A percentile compares a stretch with the other conserved stretches of the same genome.
These are phyloP conservation scores for Bipolaris oryzae DNA, from an alignment of 2,329 filamentous ascomycete genomes.

Conservation along the genomic window DNA sequence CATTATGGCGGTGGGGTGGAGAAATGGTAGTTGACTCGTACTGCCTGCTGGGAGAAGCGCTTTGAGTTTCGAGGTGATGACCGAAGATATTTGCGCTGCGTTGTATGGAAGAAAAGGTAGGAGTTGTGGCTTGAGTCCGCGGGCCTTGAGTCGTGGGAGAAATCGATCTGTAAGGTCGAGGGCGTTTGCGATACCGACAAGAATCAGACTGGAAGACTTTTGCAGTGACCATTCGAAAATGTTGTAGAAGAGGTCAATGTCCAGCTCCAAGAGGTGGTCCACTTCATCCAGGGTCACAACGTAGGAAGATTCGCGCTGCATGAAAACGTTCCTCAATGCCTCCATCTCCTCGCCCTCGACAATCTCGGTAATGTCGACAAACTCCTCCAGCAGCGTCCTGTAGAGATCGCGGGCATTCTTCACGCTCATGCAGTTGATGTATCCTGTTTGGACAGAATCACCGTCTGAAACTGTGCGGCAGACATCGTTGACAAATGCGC, in stretches of 20 bases:
- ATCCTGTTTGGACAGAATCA: conserved; percentile 67
- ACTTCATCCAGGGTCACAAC: conserved; percentile 94
- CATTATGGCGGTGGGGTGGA: conserved; percentile 92
- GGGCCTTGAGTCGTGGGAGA: conserved; percentile 87
- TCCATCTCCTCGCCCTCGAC: conserved; percentile 71
- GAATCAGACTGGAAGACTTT: conserved; percentile 75
- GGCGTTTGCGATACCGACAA: conserved; percentile 95
- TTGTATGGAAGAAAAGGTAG: conserved; percentile 94
- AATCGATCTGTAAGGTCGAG: conserved; percentile 95
- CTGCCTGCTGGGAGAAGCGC: conserved; percentile 67
- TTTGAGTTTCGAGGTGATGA: conserved; percentile 83
- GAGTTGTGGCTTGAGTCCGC: conserved; percentile 86
- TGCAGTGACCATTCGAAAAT: conserved; percentile 97
- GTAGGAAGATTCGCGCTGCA: conserved; percentile 66
- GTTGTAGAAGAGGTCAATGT: conserved; percentile 86
- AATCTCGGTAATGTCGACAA: conserved; percentile 65
- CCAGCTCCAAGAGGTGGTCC: conserved; percentile 87
- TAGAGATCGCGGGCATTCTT: conserved; percentile 88
- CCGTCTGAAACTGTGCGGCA: conserved; percentile 64
- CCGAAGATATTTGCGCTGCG: conserved; percentile 81
- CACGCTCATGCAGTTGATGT: conserved; percentile 97
- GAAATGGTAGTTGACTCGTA: conserved; percentile 75
- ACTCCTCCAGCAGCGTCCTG: conserved; percentile 73
- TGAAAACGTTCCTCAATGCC: conserved; percentile 72
- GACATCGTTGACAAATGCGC: conserved; percentile 85